A percentile compares a stretch with the other conserved stretches of the same genome.
These are phyloP conservation scores for Lactifluus pinguis DNA, from an alignment of 768 basidiomycete genomes.

Conservation along the genomic window DNA sequence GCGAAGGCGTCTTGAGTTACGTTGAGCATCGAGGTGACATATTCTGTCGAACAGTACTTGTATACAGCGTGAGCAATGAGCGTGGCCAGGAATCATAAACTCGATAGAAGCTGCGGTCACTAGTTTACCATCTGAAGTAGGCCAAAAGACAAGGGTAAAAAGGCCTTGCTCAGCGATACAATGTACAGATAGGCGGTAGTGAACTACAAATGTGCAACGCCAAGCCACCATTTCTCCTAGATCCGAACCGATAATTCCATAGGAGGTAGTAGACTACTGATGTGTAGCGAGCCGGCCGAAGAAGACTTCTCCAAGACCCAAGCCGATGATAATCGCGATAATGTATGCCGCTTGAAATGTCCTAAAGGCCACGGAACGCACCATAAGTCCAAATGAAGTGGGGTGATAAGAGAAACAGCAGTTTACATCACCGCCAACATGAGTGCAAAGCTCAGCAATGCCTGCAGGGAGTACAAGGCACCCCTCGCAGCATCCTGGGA, in stretches of 20 bases:
- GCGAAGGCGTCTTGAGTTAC: too few species aligned
- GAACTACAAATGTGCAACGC: constrained; percentile 11
- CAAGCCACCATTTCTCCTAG: constrained; percentile 65
- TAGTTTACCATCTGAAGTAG: neutral
- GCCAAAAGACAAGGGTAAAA: neutral
- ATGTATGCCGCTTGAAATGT: constrained; percentile 76
- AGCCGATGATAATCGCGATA: constrained; percentile 59
- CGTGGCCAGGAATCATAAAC: too few species aligned
- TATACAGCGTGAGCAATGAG: too few species aligned
- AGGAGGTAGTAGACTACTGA: neutral
- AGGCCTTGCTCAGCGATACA: neutral
- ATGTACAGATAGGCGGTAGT: neutral
- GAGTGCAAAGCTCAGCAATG: constrained; percentile 53
- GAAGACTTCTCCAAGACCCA: constrained; percentile 64
- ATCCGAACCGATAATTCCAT: constrained; percentile 46
- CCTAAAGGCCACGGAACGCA: constrained; percentile 36
- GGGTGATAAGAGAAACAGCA: constrained; percentile 11
- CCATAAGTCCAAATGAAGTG: constrained; percentile 11
- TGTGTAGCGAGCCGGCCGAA: constrained; percentile 47
- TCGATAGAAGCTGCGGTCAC: too few species aligned
- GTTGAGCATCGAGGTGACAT: too few species aligned
- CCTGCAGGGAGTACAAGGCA: constrained; percentile 51
- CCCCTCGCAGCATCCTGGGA: constrained; percentile 68
- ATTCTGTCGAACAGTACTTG: too few species aligned
- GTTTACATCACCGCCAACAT: constrained; percentile 80